Percentiles rank a stretch among this genome's conserved stretches.
phyloP scores from a whole-genome alignment of 2,329 filamentous ascomycete species.

The Pseudogymnoascus sp. region DNA sequence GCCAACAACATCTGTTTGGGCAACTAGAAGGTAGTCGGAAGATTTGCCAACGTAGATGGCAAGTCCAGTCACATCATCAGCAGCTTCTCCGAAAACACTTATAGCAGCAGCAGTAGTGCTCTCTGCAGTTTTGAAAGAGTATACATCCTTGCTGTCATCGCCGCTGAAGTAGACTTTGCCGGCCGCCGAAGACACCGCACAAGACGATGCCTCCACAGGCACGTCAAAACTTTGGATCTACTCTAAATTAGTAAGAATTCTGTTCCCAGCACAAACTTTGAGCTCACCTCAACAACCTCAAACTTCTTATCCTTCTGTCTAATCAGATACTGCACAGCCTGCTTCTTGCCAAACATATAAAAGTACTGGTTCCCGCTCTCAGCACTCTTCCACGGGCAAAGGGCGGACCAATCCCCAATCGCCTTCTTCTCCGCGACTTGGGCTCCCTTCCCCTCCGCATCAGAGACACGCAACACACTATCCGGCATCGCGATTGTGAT shows the following conservation, averaged over 20 bases:
- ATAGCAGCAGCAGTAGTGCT: conserved; percentile 32
- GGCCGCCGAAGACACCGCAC: conserved; percentile 32
- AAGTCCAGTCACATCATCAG: conserved; percentile 34
- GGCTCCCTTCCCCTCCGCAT: conserved; percentile 34
- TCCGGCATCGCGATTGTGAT: conserved; percentile 30
- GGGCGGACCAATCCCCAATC: conserved; percentile 39
- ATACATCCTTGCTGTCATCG: conserved; percentile 32
- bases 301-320: conserved; percentile 21
- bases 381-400: conserved; percentile 37
- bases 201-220: conserved; percentile 36
- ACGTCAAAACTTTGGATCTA: conserved; percentile 38
- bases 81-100: conserved; percentile 29
- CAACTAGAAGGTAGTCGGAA: conserved; percentile 35
- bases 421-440: conserved; percentile 28
- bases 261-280: too few species aligned
- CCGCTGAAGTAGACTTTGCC: conserved; percentile 34
- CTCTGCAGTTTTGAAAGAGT: conserved; percentile 33
- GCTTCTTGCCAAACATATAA: conserved; percentile 38
- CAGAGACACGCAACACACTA: conserved; percentile 34
- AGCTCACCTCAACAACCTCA: neutral
- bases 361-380: conserved; percentile 35
- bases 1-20: conserved; percentile 31
- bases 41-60: conserved; percentile 32
- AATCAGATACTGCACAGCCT: conserved; percentile 33
- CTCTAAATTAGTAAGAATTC: conserved; percentile 28